phyloP scores from a whole-genome alignment of 306 rosid genomes.

The Casuarina cunninghamiana region DNA sequence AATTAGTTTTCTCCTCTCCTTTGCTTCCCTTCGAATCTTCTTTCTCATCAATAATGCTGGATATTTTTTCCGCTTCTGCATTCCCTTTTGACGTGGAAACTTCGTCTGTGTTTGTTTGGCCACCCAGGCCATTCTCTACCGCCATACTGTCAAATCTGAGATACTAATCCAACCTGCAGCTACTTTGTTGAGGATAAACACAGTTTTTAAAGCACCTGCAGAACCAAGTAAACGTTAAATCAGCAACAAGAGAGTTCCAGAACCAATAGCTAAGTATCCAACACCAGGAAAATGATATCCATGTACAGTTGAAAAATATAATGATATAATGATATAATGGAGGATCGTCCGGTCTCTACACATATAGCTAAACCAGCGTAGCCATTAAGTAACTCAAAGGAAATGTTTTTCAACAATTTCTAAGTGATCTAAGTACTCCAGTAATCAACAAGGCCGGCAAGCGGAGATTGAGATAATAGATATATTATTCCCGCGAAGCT shows the following conservation, averaged over 20 bases:
- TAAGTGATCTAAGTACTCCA: too few species aligned
- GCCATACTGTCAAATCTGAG: slow-evolving; percentile 38
- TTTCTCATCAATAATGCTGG: neutral
- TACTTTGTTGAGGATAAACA: neutral
- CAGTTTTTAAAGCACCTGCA: slow-evolving; percentile 24
- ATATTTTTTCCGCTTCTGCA: neutral
- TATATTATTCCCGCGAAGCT: too few species aligned
- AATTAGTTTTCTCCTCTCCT: neutral
- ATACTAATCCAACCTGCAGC: neutral
- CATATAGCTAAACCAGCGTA: too few species aligned
- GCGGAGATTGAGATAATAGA: too few species aligned
- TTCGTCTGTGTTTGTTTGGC: slow-evolving; percentile 2
- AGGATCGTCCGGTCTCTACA: too few species aligned
- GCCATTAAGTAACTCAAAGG: too few species aligned
- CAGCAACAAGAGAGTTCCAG: neutral
- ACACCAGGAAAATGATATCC: neutral
- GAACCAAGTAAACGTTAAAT: neutral
- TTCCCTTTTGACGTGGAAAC: neutral
- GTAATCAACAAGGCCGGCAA: too few species aligned
- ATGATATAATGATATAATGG: too few species aligned
- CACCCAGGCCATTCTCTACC: slow-evolving; percentile 30
- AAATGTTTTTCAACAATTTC: too few species aligned
- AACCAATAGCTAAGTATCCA: slow-evolving; percentile 11
- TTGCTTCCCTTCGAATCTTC: slow-evolving; percentile 25
- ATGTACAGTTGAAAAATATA: too few species aligned